These are phyloP conservation scores for Cadophora luteo-olivacea DNA, from an alignment of 2,329 filamentous ascomycete species.

Conservation along the genomic window DNA sequence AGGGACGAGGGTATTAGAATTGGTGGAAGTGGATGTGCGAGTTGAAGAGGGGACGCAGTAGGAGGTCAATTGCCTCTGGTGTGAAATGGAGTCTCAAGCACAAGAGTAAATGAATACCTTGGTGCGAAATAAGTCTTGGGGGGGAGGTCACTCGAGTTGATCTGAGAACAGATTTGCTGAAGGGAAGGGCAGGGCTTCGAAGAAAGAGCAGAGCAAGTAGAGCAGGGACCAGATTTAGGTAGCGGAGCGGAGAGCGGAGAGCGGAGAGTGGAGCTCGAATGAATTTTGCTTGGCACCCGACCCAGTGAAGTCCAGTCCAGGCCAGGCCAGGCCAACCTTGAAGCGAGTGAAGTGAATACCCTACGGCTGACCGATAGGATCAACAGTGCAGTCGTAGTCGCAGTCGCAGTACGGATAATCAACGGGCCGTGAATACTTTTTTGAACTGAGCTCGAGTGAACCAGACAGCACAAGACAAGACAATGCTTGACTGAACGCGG, in stretches of 20 bases:
- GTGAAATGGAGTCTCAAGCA: slow-evolving; percentile 12
- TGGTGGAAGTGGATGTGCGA: background rate
- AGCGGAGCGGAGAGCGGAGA: background rate
- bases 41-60: background rate
- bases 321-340: background rate
- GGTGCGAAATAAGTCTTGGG: slow-evolving; percentile 26
- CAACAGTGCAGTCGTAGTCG: no score
- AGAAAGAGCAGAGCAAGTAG: background rate
- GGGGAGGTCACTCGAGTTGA: background rate
- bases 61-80: slow-evolving; percentile 20
- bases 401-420: background rate
- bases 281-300: background rate
- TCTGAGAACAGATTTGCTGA: slow-evolving; percentile 22
- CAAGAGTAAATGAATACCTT: slow-evolving; percentile 38
- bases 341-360: background rate
- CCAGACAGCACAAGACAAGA: background rate
- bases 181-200: slow-evolving; percentile 3
- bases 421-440: slow-evolving; percentile 17
- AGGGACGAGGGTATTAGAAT: background rate
- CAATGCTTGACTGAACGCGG: background rate
- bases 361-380: background rate
- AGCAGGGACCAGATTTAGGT: no score
- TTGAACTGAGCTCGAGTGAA: slow-evolving; percentile 2
- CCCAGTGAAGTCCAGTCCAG: no score
- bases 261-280: background rate